phyloP scores from a whole-genome alignment of 1,139 yeast genomes.

The Kodamaea arcana region DNA sequence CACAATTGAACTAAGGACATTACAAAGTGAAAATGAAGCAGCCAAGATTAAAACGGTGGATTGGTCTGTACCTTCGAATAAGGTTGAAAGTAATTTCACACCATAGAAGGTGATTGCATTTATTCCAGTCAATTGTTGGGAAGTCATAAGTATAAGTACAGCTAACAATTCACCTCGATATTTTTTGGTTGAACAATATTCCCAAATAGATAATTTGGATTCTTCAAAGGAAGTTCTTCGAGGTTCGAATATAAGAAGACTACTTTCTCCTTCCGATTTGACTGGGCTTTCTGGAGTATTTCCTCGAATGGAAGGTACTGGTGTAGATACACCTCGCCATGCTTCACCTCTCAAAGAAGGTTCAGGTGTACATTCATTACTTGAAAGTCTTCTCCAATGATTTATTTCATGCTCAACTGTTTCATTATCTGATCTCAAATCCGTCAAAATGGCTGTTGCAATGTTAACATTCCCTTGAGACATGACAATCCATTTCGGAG shows the following conservation, averaged over 20 bases:
- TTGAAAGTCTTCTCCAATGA: constrained; percentile 34
- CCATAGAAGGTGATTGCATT: constrained; percentile 41
- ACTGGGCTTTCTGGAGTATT: constrained; percentile 4
- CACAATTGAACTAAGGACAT: constrained; percentile 25
- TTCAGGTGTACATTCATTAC: not conserved
- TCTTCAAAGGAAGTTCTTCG: constrained; percentile 30
- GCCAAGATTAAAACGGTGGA: constrained; percentile 25
- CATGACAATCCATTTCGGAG: constrained; percentile 40
- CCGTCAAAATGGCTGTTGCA: constrained; percentile 27
- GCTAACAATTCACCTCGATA: constrained; percentile 29
- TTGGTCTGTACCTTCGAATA: constrained; percentile 21
- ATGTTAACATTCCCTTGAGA: constrained; percentile 23
- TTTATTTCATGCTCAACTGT: constrained; percentile 33
- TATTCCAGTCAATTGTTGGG: constrained; percentile 40
- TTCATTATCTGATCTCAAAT: constrained; percentile 26
- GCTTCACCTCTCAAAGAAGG: not conserved
- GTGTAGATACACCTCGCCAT: no score
- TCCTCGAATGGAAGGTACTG: not conserved
- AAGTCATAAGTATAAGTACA: constrained; percentile 31
- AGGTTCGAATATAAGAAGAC: constrained; percentile 4
- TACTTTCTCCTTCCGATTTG: constrained; percentile 1
- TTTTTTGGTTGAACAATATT: constrained; percentile 18
- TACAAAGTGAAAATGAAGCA: constrained; percentile 28
- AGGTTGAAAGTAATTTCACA: constrained; percentile 26
- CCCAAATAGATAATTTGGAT: constrained; percentile 20